These are phyloP conservation scores for Salix viminalis DNA, from an alignment of 345 rosid genomes.

Conservation along the genomic window DNA sequence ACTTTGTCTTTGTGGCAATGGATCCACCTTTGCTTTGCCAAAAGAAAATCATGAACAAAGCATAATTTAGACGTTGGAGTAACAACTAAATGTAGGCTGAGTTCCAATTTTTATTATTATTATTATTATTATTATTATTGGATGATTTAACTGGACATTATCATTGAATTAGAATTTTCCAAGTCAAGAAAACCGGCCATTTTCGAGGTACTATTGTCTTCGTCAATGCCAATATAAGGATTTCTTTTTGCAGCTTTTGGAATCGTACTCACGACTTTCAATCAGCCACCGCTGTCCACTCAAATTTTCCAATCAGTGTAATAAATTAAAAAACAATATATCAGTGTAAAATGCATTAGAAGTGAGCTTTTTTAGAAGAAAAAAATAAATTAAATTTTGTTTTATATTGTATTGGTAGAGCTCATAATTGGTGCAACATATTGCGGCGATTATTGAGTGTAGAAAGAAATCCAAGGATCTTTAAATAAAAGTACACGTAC, in stretches of 20 bases:
- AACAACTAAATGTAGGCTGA: not conserved
- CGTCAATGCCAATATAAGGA: not conserved
- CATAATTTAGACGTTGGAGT: not conserved
- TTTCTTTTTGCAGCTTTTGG: not conserved
- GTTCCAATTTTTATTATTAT: not conserved
- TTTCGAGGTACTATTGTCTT: not conserved
- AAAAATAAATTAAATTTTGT: not conserved
- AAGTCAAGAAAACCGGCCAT: not conserved
- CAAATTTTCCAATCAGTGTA: not conserved
- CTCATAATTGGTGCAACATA: not conserved
- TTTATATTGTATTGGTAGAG: not conserved
- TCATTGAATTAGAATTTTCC: not conserved
- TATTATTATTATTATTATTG: not conserved
- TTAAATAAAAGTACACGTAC: not conserved
- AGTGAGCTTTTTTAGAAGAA: not conserved
- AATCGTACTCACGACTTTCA: not conserved
- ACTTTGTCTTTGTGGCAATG: not conserved
- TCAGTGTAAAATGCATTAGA: too few relatives aligned
- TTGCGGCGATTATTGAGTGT: not conserved
- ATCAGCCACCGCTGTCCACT: not conserved
- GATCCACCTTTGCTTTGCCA: not conserved
- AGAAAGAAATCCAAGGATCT: not conserved
- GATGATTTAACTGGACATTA: not conserved
- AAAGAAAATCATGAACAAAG: not conserved
- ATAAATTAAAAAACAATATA: too few relatives aligned